Evolutionary conservation across 805 yeast species (phyloP), one percentile per base, ranked within the genome.

Genomic region (Candida chilensis): DNA sequence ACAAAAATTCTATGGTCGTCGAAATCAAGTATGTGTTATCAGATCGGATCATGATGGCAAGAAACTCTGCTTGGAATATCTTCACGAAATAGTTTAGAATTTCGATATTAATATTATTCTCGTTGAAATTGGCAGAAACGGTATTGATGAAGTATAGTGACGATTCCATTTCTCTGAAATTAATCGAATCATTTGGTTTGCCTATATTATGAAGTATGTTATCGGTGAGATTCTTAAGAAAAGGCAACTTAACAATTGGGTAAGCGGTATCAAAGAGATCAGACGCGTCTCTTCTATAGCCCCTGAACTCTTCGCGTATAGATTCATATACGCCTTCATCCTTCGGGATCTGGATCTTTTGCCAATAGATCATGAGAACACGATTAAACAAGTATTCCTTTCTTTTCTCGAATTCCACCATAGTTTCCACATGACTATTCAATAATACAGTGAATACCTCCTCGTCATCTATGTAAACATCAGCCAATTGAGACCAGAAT

Each of bases 191-290:
- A 5, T 32, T 22, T 2, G 34, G 15, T 29, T 34, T 34, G 16
- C 27, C 21, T 9, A 55, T 30, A 20, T 48, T 47, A 1, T 40
- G 33, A 4, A 51, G 34, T 2, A 72, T 50, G 20, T 57, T 58
- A 5, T 45, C 41, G 1, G 59, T 40, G 17, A 83, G 48, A 14
- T 52, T 60, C 4, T 58, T 55, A 38, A 70, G 71, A 21, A 84
- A 49, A 2, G 64, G 54, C 0, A 50, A 32, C 22, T 82, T 84
- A 21, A 85, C 60, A 4, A 83, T 59, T 1, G 86, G 71, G 57
- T 79, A 84, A 2, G 79, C 52, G 0, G 74, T 61, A 32, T 86
- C 92, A 38, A 84, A 71, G 22, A 88, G 62, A 41, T 92, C 97
- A 1, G 79, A 70, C 7, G 81, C 79, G 37, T 81, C 90, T 19